Conservation (phyloP, 1,139 yeast species). For the Geotrichum restrictum region DNA sequence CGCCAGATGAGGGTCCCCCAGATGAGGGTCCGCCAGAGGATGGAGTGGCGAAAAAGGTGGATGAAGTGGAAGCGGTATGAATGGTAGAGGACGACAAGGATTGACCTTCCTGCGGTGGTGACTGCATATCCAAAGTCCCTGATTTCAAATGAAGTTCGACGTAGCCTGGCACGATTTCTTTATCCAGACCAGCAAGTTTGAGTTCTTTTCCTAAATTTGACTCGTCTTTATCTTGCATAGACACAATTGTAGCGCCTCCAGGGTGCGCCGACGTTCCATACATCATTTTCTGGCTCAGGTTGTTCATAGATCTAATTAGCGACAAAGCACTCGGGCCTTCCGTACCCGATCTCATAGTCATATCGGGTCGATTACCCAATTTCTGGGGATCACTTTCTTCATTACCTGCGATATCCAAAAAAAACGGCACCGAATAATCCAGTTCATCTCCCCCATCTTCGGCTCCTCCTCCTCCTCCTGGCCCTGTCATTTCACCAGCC, state of each 20-base stretch:
- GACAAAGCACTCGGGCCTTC: conserved; percentile 64
- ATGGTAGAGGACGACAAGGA: too few relatives aligned
- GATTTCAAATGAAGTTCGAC: conserved; percentile 51
- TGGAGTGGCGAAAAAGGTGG: too few relatives aligned
- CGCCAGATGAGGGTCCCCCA: too few relatives aligned
- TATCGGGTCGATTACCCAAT: conserved; percentile 78
- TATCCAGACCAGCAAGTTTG: conserved; percentile 59
- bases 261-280: conserved; percentile 40
- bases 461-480: conserved; percentile 35
- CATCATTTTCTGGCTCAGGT: conserved; percentile 78
- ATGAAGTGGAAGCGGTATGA: too few relatives aligned
- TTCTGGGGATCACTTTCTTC: conserved; percentile 73
- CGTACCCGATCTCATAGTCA: conserved; percentile 67
- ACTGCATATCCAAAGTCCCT: too few relatives aligned
- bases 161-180: conserved; percentile 48
- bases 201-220: conserved; percentile 49
- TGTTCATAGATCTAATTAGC: conserved; percentile 82
- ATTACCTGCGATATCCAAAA: conserved; percentile 72
- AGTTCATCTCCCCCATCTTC: conserved; percentile 43
- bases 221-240: conserved; percentile 28
- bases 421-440: conserved; percentile 35
- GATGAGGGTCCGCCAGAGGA: too few relatives aligned
- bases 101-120: too few relatives aligned
- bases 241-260: neutral
- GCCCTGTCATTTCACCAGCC: conserved; percentile 50